Percentiles rank a stretch among this genome's conserved stretches.
These are phyloP conservation scores for Effrenium voratum DNA, from an alignment of 73 alveolate genomes.

Conservation along the genomic window DNA sequence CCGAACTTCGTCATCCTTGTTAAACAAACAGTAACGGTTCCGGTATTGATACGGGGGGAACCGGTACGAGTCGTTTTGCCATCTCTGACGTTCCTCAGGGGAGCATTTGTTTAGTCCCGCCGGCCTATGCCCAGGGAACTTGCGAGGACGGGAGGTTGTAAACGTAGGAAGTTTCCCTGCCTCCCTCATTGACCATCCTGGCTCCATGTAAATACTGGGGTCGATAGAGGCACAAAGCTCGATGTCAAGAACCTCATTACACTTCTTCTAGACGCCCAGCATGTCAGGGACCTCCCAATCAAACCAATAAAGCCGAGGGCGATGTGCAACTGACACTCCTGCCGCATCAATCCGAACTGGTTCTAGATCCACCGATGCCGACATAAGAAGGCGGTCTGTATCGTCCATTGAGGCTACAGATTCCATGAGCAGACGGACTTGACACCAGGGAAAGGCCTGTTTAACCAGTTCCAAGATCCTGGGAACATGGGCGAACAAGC, in stretches of 20 bases:
- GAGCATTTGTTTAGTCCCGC: not conserved
- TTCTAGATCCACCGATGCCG: not conserved
- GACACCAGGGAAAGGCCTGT: not conserved
- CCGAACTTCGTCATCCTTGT: not conserved
- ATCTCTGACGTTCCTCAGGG: not conserved
- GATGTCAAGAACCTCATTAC: not conserved
- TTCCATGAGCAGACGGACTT: not conserved
- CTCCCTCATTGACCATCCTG: not conserved
- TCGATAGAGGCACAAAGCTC: not conserved
- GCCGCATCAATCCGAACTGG: not conserved
- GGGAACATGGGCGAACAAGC: not conserved
- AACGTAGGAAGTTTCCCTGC: not conserved
- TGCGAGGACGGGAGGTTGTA: not conserved
- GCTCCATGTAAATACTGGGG: not conserved
- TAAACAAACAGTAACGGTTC: not conserved
- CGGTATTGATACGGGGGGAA: slow-evolving; percentile 11
- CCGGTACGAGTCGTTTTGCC: not conserved
- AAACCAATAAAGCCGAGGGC: not conserved
- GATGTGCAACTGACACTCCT: not conserved
- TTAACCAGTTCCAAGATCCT: not conserved
- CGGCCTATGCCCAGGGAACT: not conserved
- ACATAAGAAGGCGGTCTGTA: not conserved
- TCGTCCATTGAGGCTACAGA: not conserved
- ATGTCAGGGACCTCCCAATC: not conserved
- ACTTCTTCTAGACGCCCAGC: not conserved